Percentiles rank a stretch among this genome's conserved stretches.
Conservation (phyloP, 495 filamentous ascomycete species). For the Penicillium dipodomyicola region DNA sequence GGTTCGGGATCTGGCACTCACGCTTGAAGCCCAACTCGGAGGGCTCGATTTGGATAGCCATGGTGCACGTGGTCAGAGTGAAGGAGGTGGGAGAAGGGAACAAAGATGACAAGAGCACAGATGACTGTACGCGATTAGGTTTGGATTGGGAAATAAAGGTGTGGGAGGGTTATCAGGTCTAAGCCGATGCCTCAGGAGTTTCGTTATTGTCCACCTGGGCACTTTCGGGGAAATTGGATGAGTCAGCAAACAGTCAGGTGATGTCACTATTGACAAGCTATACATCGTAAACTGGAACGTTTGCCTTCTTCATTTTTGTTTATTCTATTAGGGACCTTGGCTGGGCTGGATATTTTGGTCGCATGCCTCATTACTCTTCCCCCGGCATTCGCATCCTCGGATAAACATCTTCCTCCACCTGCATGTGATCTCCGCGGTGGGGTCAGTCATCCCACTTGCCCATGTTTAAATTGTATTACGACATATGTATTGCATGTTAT, state of each 20-base stretch:
- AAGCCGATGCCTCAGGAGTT: conserved; percentile 28
- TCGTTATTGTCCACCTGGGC: conserved; percentile 22
- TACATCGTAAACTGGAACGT: background rate
- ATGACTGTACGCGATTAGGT: conserved; percentile 12
- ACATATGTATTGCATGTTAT: background rate
- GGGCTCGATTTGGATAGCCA: conserved; percentile 94
- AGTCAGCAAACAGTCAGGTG: conserved; percentile 34
- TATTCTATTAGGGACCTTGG: background rate
- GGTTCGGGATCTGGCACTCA: conserved; percentile 46
- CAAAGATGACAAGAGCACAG: conserved; percentile 1
- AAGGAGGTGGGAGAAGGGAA: conserved; percentile 1
- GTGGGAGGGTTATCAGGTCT: conserved; percentile 22
- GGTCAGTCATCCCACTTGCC: conserved; percentile 2
- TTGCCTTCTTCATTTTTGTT: background rate
- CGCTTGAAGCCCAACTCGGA: conserved; percentile 89
- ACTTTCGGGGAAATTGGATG: conserved; percentile 19
- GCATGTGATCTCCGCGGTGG: conserved; percentile 1
- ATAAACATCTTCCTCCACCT: background rate
- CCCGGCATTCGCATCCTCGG: background rate
- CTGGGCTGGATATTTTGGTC: background rate
- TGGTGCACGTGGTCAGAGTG: conserved; percentile 42
- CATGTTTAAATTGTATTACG: background rate
- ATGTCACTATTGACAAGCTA: conserved; percentile 15
- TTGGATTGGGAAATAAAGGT: conserved; percentile 18
- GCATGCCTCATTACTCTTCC: background rate